Conservation (phyloP, 2,329 filamentous ascomycete species). For the Eutypella sp. region DNA sequence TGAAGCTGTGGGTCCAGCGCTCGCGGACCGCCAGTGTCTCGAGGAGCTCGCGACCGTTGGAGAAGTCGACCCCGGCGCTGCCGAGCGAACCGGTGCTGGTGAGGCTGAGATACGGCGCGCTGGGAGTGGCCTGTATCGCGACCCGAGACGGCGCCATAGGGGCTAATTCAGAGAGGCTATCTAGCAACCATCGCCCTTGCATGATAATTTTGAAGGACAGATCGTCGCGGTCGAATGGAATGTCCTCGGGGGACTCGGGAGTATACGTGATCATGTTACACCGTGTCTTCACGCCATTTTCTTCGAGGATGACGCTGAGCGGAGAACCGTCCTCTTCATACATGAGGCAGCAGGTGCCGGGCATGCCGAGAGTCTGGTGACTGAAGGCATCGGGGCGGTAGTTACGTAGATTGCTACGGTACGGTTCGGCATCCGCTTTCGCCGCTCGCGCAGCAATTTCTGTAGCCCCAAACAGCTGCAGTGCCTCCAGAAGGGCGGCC, state of each 20-base stretch:
- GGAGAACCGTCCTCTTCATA: slow-evolving; percentile 72
- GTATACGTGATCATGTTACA: slow-evolving; percentile 89
- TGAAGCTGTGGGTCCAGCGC: slow-evolving; percentile 68
- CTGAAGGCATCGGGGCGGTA: slow-evolving; percentile 72
- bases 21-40: slow-evolving; percentile 67
- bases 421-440: slow-evolving; percentile 55
- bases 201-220: slow-evolving; percentile 93
- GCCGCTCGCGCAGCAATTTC: slow-evolving; percentile 56
- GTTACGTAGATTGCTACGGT: slow-evolving; percentile 57
- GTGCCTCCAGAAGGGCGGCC: slow-evolving; percentile 79
- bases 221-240: slow-evolving; percentile 78
- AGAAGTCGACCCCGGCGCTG: slow-evolving; percentile 62
- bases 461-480: slow-evolving; percentile 92
- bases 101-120: slow-evolving; percentile 68
- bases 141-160: slow-evolving; percentile 69
- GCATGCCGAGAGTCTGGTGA: slow-evolving; percentile 74
- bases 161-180: slow-evolving; percentile 65
- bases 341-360: slow-evolving; percentile 78
- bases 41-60: slow-evolving; percentile 59
- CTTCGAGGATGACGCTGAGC: slow-evolving; percentile 80
- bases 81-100: slow-evolving; percentile 58
- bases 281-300: slow-evolving; percentile 80
- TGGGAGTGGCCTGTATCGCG: slow-evolving; percentile 60
- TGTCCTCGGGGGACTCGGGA: slow-evolving; percentile 68
- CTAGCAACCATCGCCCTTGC: slow-evolving; percentile 68